Evolutionary conservation across 768 basidiomycete genomes (phyloP), one percentile per base, ranked within the genome.

Genomic region (Pleurotus pulmonarius): DNA sequence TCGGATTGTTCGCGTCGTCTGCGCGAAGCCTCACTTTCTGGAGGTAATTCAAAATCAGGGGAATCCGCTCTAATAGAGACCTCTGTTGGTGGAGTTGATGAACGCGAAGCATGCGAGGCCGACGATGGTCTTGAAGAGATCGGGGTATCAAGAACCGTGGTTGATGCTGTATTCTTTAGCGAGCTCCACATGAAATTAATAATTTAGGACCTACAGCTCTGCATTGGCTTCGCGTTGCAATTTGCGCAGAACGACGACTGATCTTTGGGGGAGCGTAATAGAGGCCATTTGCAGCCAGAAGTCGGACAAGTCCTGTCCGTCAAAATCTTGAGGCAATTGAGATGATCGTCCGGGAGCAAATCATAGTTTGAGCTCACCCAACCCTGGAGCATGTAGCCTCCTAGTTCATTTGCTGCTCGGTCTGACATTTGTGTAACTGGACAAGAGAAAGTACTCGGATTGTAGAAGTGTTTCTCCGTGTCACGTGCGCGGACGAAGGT

Each of bases 1-100:
- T 94, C 92, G 2, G 90, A 91, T 68, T 94, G 92, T 58, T 86
- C 83, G 53, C 92, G 83, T 26, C 92, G 80, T 37, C 81, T 82
- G 20, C 83, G 71, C 20, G 76, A 79, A 60, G 86, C 83, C 60
- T 84, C 85, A 1, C 84, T 86, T 57, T 89, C 87, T 37, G 77
- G 73, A n/a, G 85, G 79, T 24, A 81, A 79, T 9, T 78, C 77
- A 63, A 91, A 87, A 1, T 77, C 76, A 3, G 86, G 84, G 2
- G 87, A 89, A 59, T 79, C 83, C 2, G 79, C 70, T 2, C 71
- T 68, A 59, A 80, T 81, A 15, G 89, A 89, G 6, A 87, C 63
- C 60, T 92, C 90, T 6, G 92, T 93, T 4, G 86, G 83, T 18
- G 91, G 89, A 1, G 90, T 93, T 1, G 90, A 90, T 44, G 83